Base-by-base conservation (phyloP, 2,329 filamentous ascomycete genomes). In the Capronia epimyces region DNA sequence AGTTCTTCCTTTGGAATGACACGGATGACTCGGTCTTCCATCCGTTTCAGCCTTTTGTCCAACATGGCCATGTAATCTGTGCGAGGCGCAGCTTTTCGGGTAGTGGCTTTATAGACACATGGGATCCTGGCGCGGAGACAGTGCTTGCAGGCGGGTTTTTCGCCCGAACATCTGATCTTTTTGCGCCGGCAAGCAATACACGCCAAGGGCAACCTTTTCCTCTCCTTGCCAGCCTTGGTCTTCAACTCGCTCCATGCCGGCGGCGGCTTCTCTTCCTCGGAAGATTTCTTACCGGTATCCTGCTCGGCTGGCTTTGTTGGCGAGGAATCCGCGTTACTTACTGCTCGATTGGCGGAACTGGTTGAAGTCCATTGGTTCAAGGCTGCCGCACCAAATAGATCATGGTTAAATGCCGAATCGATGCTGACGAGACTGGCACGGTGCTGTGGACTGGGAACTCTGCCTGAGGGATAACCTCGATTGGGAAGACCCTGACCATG, bases 41-140 rank as follows among this genome's bases (percentile, higher is more conserved):
- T 97, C 50, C 91, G 79, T 74, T 95, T 96, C 60, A 97, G 69
- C 46, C 93, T 81, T 71, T 95, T 96, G 71, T 97, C 93, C 62
- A 97, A 73, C 89, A 97, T 97, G 36, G 90, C 89, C 93, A 97
- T 97, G 69, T 97, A 97, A 69, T 97, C 93, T 15, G 93, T 97
- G 46, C 93, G 80, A 2, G 93, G 93, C 2, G 90, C 89, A 1
- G 91, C 89, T 68, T 97, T 97, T 53, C 93, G 80, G 3, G 90
- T 89, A 0, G 90, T 97, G 53, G 95, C 89, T 65, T 97, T 97
- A 77, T 97, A 98, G 3, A 97, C 90, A 66, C 93, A 98, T 1
- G 91, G 91, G 61, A 95, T 94, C 37, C 91, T 82, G 45, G 91
- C 95, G 50, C 90, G 82, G 52, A 94, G 76, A 66, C 93, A 97